Percentiles rank a stretch among this genome's conserved stretches.
These are phyloP conservation scores for Dictyostelium capitatum DNA, from an alignment of 78 protist species.

Conservation along the genomic window DNA sequence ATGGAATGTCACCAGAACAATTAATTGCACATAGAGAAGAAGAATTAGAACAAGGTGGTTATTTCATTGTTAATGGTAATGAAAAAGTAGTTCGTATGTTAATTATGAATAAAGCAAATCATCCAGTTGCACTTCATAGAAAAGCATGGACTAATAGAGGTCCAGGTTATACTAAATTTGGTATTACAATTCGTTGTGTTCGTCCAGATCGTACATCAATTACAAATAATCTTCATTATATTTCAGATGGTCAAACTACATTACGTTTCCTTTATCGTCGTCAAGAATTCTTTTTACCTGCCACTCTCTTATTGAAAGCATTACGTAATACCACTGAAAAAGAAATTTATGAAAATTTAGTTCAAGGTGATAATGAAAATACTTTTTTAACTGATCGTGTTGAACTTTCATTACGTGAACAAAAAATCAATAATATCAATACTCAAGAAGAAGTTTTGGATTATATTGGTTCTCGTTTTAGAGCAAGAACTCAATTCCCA, in stretches of 20 bases:
- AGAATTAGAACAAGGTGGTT: constrained; percentile 93
- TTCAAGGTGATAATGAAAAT: constrained; percentile 70
- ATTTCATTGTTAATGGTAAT: constrained; percentile 95
- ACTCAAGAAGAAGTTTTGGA: constrained; percentile 71
- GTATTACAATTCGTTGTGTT: constrained; percentile 91
- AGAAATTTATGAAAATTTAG: constrained; percentile 86
- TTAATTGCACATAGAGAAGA: constrained; percentile 43
- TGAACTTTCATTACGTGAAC: constrained; percentile 85
- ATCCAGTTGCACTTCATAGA: constrained; percentile 85
- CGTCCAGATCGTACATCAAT: constrained; percentile 89
- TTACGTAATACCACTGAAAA: constrained; percentile 84
- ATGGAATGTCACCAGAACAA: constrained; percentile 47
- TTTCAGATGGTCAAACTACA: constrained; percentile 86
- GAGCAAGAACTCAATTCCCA: constrained; percentile 41
- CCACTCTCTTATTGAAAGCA: constrained; percentile 87
- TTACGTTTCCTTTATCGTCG: constrained; percentile 85
- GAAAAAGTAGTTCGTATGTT: constrained; percentile 96
- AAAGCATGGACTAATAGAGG: constrained; percentile 91
- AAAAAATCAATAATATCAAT: constrained; percentile 38
- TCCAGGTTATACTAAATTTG: constrained; percentile 90
- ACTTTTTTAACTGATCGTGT: constrained; percentile 85
- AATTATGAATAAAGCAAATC: constrained; percentile 89
- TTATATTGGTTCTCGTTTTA: constrained; percentile 85
- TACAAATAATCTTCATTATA: constrained; percentile 93
- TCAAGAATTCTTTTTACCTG: constrained; percentile 94